Base-by-base conservation (phyloP, 2,329 filamentous ascomycete species). In the Metarhizium album region DNA sequence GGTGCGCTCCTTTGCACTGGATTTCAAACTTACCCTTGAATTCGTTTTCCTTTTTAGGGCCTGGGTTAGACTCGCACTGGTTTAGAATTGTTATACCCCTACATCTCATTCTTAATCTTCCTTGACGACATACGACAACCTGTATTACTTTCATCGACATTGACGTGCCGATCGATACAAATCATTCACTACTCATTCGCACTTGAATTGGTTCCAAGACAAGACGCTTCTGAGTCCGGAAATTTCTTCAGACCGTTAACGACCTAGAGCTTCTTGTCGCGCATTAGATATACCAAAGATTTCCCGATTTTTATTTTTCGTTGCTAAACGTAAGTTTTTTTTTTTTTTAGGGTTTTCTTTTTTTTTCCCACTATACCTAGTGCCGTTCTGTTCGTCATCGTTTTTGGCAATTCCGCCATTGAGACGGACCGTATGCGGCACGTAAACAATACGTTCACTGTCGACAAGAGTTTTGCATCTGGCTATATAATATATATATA, bases 41-140 rank as follows among this genome's bases (percentile, higher is more conserved):
- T 40, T 55, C 53, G 46, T 35, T 50, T 54, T 40, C 27, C 56
- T 51, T 58, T 60, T 65, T 62, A 59, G 60, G 60, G 60, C 61
- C 60, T 62, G 62, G 63, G 58, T 65, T 69, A 69, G 67, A 69
- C 64, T 51, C 45, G 64, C 63, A 59, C 62, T 61, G 65, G 61
- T 66, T 68, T 70, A 70, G 67, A 69, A 33, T 62, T 59, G 48
- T 57, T 56, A 57, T 59, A 54, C 54, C 54, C 53, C 48, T 50
- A 51, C 48, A 53, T 53, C 52, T 50, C 45, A 29, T 51, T 53
- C 45, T 63, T 57, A 53, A 52, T 54, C 54, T 47, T 51, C 16
- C 29, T 48, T 45, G 37, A 54, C 51, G 48, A 52, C 48, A 48
- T 11, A 53, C 42, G 38, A 49, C 57, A 58, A 52, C 54, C 56